Conservation (phyloP, 2,329 filamentous ascomycete genomes). For the Coccinonectria pachysandricola region DNA sequence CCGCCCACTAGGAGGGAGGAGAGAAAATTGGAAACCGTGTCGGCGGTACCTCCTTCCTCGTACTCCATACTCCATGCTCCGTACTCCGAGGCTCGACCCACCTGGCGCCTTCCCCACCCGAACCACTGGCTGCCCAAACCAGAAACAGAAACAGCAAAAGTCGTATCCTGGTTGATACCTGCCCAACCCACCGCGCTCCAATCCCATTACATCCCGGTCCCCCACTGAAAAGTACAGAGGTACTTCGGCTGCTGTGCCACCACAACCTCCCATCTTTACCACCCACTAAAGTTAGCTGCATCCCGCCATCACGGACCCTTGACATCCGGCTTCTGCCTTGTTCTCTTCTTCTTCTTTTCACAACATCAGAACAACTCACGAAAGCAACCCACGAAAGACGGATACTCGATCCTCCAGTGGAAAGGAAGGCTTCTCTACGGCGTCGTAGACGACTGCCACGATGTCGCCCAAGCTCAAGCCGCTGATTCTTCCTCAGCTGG, state of each 20-base stretch:
- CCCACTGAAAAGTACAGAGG: constrained; percentile 6
- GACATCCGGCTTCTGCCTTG: constrained; percentile 9
- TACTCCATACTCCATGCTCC: too few relatives aligned
- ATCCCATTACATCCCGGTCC: constrained; percentile 4
- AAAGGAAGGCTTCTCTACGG: constrained; percentile 13
- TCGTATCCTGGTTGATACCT: constrained; percentile 6
- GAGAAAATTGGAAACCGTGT: not conserved
- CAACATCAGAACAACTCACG: constrained; percentile 3
- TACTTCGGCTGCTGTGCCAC: constrained; percentile 13
- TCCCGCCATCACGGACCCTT: constrained; percentile 14
- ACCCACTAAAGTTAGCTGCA: constrained; percentile 11
- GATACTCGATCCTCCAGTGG: too few relatives aligned
- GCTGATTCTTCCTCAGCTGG: constrained; percentile 42
- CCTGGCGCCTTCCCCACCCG: constrained; percentile 6
- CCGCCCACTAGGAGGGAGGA: not conserved
- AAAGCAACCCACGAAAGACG: constrained; percentile 10
- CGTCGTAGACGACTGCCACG: constrained; percentile 15
- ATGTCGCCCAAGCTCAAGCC: constrained; percentile 44
- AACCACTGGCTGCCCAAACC: constrained; percentile 10
- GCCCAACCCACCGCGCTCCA: constrained; percentile 8
- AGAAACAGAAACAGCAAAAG: constrained; percentile 13
- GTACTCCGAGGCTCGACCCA: constrained; percentile 6
- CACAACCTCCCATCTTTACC: constrained; percentile 7
- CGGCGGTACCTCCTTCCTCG: not conserved
- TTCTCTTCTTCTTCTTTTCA: constrained; percentile 3